Conservation (phyloP, 2,329 filamentous ascomycete genomes). For the Annulohypoxylon truncatum region DNA sequence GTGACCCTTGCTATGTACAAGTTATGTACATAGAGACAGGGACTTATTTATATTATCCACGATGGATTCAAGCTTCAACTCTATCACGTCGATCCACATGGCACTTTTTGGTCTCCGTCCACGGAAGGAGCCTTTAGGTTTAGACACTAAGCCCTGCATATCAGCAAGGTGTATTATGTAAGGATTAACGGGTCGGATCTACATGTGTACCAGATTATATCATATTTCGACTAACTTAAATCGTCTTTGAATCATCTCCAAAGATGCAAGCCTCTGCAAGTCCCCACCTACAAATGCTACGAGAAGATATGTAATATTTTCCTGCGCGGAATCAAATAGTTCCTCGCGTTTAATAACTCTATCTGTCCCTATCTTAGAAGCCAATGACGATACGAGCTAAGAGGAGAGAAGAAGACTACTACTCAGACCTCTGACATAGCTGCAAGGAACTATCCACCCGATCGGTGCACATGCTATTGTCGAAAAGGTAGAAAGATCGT, state of each 20-base stretch:
- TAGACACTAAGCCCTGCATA: conserved; percentile 39
- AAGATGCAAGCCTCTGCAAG: background rate
- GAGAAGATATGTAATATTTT: background rate
- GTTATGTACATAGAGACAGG: conserved; percentile 8
- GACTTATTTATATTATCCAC: conserved; percentile 29
- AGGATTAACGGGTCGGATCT: conserved; percentile 4
- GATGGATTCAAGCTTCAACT: conserved; percentile 42
- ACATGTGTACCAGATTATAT: background rate
- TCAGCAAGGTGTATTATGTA: conserved; percentile 26
- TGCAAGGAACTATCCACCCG: conserved; percentile 34
- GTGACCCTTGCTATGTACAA: background rate
- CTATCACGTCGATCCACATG: conserved; percentile 34
- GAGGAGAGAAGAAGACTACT: background rate
- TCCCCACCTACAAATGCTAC: background rate
- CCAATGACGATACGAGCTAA: background rate
- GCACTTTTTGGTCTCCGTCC: conserved; percentile 17
- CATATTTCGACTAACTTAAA: background rate
- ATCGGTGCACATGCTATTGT: conserved; percentile 30
- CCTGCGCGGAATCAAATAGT: background rate
- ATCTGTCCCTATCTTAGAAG: background rate
- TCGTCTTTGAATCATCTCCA: background rate
- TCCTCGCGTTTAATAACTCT: background rate
- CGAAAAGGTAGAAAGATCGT: conserved; percentile 31
- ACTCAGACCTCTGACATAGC: background rate
- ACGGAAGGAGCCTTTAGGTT: conserved; percentile 42